These are phyloP conservation scores for Saposhnikovia divaricata DNA, from an alignment of 129 eudicot genomes.

Conservation along the genomic window DNA sequence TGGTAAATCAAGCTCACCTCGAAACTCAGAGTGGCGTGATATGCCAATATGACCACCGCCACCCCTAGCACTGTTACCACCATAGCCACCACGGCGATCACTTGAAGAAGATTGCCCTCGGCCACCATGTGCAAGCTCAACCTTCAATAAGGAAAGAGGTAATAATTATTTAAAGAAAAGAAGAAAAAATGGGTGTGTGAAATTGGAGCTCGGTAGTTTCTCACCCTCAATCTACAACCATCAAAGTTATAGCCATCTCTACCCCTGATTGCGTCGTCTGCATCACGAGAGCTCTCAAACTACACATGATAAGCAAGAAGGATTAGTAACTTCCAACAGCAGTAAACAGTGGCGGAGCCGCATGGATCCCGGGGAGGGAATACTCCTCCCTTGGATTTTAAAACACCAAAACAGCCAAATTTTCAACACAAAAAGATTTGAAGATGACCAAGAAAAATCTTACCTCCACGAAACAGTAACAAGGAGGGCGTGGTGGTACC, in stretches of 20 bases:
- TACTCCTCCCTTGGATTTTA: too few relatives aligned
- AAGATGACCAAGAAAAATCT: neutral
- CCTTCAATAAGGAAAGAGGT: conserved; percentile 33
- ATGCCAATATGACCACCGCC: conserved; percentile 63
- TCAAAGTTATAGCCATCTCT: conserved; percentile 98
- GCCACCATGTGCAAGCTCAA: conserved; percentile 97
- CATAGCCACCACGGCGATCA: conserved; percentile 62
- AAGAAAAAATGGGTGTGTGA: neutral
- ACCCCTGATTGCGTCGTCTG: conserved; percentile 96
- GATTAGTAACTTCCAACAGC: neutral
- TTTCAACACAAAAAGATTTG: neutral
- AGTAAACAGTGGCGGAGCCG: too few relatives aligned
- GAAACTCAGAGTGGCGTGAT: conserved; percentile 79
- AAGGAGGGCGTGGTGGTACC: conserved; percentile 97
- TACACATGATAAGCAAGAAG: conserved; percentile 24
- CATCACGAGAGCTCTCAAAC: conserved; percentile 92
- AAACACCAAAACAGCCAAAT: too few relatives aligned
- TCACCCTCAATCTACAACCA: conserved; percentile 93
- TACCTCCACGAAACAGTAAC: conserved; percentile 97
- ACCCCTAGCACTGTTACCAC: conserved; percentile 43
- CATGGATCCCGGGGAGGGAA: too few relatives aligned
- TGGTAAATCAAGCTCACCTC: conserved; percentile 40
- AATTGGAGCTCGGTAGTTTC: neutral
- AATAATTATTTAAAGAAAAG: neutral
- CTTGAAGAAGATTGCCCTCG: conserved; percentile 69